These are phyloP conservation scores for Daldinia bambusicola DNA, from an alignment of 495 filamentous ascomycete genomes.

Conservation along the genomic window DNA sequence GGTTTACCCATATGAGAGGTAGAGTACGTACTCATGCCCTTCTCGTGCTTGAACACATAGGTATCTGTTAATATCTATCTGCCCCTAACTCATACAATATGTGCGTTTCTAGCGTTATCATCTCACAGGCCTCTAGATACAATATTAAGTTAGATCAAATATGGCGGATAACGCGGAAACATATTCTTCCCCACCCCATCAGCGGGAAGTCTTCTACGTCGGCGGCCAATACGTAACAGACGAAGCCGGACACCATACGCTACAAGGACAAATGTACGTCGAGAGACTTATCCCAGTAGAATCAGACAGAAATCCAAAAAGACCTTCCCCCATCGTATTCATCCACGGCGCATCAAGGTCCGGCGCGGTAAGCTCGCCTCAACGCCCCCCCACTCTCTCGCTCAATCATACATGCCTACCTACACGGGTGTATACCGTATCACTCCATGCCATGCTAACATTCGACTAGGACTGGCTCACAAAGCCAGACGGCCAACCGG, in stretches of 20 bases:
- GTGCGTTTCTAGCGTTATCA: too few relatives aligned
- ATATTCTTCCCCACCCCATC: constrained; percentile 19
- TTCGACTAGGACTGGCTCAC: constrained; percentile 57
- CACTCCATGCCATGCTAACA: too few relatives aligned
- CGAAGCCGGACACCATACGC: constrained; percentile 50
- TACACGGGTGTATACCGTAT: background rate
- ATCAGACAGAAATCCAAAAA: constrained; percentile 18
- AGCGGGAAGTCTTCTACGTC: constrained; percentile 59
- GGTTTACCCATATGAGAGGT: too few relatives aligned
- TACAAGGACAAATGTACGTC: constrained; percentile 66
- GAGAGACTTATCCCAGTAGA: constrained; percentile 59
- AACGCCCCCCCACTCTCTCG: background rate
- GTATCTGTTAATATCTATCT: too few relatives aligned
- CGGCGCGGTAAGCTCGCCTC: constrained; percentile 56
- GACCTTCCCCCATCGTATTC: constrained; percentile 58
- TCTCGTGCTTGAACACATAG: too few relatives aligned
- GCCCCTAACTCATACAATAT: too few relatives aligned
- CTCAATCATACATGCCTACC: constrained; percentile 4
- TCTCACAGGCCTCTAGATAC: background rate
- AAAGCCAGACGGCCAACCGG: constrained; percentile 61
- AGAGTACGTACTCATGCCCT: too few relatives aligned
- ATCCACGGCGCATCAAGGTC: constrained; percentile 65
- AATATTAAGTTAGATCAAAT: background rate
- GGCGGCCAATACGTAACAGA: constrained; percentile 58
- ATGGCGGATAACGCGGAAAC: constrained; percentile 12